A percentile compares a stretch with the other conserved stretches of the same genome.
Evolutionary conservation across 2,329 filamentous ascomycete genomes (phyloP).

Genomic region (Phialocephala sp.): DNA sequence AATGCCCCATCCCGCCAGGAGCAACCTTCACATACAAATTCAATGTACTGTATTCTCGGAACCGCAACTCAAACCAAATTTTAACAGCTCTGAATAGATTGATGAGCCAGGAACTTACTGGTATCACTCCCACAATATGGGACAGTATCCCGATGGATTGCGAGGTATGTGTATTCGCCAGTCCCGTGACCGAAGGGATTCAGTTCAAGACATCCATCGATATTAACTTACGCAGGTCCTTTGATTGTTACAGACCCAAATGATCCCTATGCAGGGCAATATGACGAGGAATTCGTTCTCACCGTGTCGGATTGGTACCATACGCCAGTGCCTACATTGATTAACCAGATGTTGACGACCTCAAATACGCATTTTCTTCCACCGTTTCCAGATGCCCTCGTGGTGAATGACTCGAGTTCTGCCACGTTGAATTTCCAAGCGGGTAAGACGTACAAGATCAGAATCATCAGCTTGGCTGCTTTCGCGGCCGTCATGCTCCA

Average conservation of each 20-base stretch:
- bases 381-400: constrained; percentile 28
- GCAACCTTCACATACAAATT: constrained; percentile 41
- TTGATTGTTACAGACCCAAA: constrained; percentile 64
- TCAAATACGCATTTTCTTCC: constrained; percentile 20
- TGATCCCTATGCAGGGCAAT: constrained; percentile 55
- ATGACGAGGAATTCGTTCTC: constrained; percentile 64
- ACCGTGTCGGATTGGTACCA: constrained; percentile 65
- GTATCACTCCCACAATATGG: constrained; percentile 66
- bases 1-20: constrained; percentile 35
- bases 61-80: background rate
- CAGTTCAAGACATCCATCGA: background rate
- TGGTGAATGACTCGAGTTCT: constrained; percentile 25
- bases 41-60: constrained; percentile 43
- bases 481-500: constrained; percentile 27
- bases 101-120: constrained; percentile 51
- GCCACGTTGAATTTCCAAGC: constrained; percentile 31
- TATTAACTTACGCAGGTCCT: constrained; percentile 49
- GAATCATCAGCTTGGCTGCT: constrained; percentile 31
- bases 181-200: background rate
- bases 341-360: constrained; percentile 22
- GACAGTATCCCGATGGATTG: constrained; percentile 25
- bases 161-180: constrained; percentile 15
- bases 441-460: constrained; percentile 32
- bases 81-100: constrained; percentile 36
- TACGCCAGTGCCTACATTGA: constrained; percentile 34